Evolutionary conservation across 176 grass and related monocot genomes (phyloP).

Genomic region (Cenchrus fungigraminus): DNA sequence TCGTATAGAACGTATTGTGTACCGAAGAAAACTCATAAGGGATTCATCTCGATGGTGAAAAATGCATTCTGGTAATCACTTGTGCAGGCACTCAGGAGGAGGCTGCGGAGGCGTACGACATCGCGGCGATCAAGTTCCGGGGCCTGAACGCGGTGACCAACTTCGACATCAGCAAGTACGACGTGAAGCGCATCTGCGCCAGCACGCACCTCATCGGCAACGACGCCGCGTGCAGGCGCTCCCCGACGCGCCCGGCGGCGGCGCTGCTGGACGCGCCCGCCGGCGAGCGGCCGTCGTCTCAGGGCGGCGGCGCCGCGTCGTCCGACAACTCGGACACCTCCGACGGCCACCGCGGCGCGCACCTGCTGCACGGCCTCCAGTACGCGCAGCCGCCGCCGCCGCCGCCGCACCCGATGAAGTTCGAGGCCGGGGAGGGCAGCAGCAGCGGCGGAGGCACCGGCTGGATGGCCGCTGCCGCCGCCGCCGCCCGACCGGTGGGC

Average conservation of each 20-base stretch:
- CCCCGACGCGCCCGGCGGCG: slow-evolving; percentile 15
- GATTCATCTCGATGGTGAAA: no score
- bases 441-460: neutral
- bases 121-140: slow-evolving; percentile 95
- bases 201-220: slow-evolving; percentile 79
- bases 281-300: neutral
- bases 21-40: no score
- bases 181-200: slow-evolving; percentile 84
- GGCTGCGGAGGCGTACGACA: slow-evolving; percentile 94
- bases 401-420: slow-evolving; percentile 46
- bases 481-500: slow-evolving; percentile 10
- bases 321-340: slow-evolving; percentile 50
- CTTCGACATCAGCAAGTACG: slow-evolving; percentile 95
- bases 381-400: slow-evolving; percentile 25
- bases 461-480: slow-evolving; percentile 44
- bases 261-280: neutral
- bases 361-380: slow-evolving; percentile 53
- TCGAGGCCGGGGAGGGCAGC: slow-evolving; percentile 61
- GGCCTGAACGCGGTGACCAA: slow-evolving; percentile 93
- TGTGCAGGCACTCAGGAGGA: slow-evolving; percentile 91
- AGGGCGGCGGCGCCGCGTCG: neutral
- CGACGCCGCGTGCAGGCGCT: slow-evolving; percentile 66
- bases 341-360: slow-evolving; percentile 45
- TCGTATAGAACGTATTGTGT: no score
- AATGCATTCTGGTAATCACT: neutral